Percentiles rank a stretch among this genome's conserved stretches.
phyloP scores from a whole-genome alignment of 1,284 basidiomycete species.

The Anthracocystis walkeri region DNA sequence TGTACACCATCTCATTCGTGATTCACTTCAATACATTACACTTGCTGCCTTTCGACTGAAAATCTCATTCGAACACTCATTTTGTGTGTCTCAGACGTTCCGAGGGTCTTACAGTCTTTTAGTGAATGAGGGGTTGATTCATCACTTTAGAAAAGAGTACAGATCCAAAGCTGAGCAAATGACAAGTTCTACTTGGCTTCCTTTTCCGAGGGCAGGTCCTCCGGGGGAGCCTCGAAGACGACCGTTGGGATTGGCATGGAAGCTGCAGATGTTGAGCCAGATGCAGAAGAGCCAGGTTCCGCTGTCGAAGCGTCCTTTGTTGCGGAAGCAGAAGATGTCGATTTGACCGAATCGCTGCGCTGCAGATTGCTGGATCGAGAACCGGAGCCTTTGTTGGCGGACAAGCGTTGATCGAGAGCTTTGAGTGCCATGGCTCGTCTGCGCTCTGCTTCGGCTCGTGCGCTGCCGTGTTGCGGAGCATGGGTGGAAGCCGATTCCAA shows the following conservation, averaged over 20 bases:
- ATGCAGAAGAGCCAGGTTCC: background rate
- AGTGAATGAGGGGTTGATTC: too few species aligned
- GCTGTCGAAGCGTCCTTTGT: conserved; percentile 9
- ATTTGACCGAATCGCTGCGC: conserved; percentile 35
- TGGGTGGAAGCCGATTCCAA: conserved; percentile 77
- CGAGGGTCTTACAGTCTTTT: too few species aligned
- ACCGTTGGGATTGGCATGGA: conserved; percentile 35
- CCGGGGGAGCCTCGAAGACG: conserved; percentile 48
- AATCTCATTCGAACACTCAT: too few species aligned
- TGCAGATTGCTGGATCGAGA: conserved; percentile 25
- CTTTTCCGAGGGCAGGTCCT: conserved; percentile 29
- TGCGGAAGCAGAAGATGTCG: conserved; percentile 19
- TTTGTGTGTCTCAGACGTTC: too few species aligned
- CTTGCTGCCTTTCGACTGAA: too few species aligned
- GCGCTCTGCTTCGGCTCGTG: conserved; percentile 59
- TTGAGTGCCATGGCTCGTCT: conserved; percentile 89
- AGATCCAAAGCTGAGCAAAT: background rate
- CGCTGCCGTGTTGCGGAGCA: conserved; percentile 42
- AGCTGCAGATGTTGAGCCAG: conserved; percentile 16
- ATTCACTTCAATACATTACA: too few species aligned
- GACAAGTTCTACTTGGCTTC: conserved; percentile 10
- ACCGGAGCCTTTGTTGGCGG: conserved; percentile 68
- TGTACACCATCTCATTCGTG: conserved; percentile 10
- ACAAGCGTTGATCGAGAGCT: conserved; percentile 91
- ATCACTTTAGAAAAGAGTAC: too few species aligned